Evolutionary conservation across 2,329 filamentous ascomycete species (phyloP).

Genomic region (Aspergillus novoparasiticus): DNA sequence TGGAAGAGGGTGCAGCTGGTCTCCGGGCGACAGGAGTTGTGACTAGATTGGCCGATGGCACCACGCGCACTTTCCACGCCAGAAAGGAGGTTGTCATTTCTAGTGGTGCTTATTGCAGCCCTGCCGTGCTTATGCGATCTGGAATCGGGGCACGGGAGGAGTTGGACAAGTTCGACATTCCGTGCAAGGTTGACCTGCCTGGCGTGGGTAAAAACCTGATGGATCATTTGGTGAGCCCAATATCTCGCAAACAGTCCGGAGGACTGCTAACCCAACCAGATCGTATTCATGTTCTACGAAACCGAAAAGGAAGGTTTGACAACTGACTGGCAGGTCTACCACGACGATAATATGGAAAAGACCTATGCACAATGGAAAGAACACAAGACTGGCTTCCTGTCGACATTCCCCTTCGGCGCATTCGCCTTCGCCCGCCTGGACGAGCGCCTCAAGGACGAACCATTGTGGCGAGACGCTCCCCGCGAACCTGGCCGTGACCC

Average conservation of each 20-base stretch:
- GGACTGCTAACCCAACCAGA: slow-evolving; percentile 37
- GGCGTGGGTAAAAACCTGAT: slow-evolving; percentile 58
- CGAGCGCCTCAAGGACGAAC: slow-evolving; percentile 57
- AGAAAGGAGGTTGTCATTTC: slow-evolving; percentile 53
- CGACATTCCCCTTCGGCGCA: slow-evolving; percentile 64
- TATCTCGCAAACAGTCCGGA: neutral
- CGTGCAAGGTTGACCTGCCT: slow-evolving; percentile 48
- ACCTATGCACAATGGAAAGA: slow-evolving; percentile 60
- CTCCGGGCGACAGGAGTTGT: slow-evolving; percentile 45
- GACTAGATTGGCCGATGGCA: slow-evolving; percentile 33
- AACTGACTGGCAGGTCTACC: slow-evolving; percentile 60
- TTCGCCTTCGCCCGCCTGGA: slow-evolving; percentile 66
- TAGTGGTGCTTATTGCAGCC: slow-evolving; percentile 54
- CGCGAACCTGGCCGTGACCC: slow-evolving; percentile 59
- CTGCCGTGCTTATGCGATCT: slow-evolving; percentile 56
- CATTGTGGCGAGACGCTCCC: slow-evolving; percentile 57
- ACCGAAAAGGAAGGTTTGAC: slow-evolving; percentile 56
- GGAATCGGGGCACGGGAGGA: slow-evolving; percentile 54
- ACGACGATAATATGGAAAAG: slow-evolving; percentile 54
- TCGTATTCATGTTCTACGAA: slow-evolving; percentile 64
- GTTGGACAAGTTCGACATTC: slow-evolving; percentile 47
- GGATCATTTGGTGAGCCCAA: slow-evolving; percentile 50
- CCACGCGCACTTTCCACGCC: slow-evolving; percentile 40
- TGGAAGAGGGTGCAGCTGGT: slow-evolving; percentile 41
- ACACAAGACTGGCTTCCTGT: slow-evolving; percentile 60